Conservation (phyloP, 169 alveolate genomes). For the Theileria orientalis region DNA sequence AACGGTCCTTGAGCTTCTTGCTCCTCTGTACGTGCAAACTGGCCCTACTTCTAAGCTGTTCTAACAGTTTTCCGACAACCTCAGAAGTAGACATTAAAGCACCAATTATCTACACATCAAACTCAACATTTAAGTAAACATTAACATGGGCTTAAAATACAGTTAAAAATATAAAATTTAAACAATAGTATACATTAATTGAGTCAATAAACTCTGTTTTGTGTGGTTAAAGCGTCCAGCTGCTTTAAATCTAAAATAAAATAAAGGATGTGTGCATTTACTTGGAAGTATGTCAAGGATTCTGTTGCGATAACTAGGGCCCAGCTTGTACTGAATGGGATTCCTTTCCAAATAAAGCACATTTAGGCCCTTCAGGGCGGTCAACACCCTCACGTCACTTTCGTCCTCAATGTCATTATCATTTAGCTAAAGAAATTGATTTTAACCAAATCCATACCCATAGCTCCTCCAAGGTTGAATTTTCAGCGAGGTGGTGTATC, state of each 20-base stretch:
- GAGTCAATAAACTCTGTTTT: slow-evolving; percentile 19
- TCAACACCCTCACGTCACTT: slow-evolving; percentile 60
- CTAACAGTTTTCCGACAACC: slow-evolving; percentile 19
- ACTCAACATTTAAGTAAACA: not conserved
- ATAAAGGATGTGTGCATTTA: slow-evolving; percentile 20
- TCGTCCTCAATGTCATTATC: slow-evolving; percentile 69
- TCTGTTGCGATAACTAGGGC: slow-evolving; percentile 76
- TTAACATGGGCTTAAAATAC: not conserved
- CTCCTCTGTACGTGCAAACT: slow-evolving; percentile 1
- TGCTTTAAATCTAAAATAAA: slow-evolving; percentile 23
- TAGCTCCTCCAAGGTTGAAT: slow-evolving; percentile 71
- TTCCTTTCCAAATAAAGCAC: slow-evolving; percentile 80
- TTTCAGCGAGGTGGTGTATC: slow-evolving; percentile 58
- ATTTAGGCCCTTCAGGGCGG: slow-evolving; percentile 57
- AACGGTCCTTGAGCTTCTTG: not conserved
- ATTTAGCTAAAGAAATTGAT: slow-evolving; percentile 53
- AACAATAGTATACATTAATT: not conserved
- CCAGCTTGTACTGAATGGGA: slow-evolving; percentile 74
- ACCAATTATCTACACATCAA: not conserved
- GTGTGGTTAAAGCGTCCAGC: slow-evolving; percentile 53
- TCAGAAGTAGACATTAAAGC: not conserved
- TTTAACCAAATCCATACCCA: slow-evolving; percentile 60
- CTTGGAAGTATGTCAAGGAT: slow-evolving; percentile 74
- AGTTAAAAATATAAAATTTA: too few species aligned
- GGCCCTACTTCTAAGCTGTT: slow-evolving; percentile 9